These are phyloP conservation scores for Ascochyta fabae DNA, from an alignment of 2,329 filamentous ascomycete genomes.

Conservation along the genomic window DNA sequence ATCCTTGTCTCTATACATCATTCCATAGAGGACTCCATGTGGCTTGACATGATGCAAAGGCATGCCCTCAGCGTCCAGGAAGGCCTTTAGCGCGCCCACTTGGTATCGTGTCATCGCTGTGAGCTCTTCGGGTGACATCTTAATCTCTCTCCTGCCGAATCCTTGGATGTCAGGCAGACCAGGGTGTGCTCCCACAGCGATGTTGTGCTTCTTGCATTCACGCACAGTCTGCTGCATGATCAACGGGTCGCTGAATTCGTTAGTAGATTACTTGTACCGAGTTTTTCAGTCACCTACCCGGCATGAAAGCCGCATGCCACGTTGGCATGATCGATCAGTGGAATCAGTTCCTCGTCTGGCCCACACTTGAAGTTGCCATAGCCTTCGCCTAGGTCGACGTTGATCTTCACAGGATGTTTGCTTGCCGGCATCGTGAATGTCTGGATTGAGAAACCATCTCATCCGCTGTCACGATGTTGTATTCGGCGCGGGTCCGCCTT, in stretches of 20 bases:
- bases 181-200: constrained; percentile 68
- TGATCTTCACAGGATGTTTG: constrained; percentile 60
- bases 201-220: constrained; percentile 63
- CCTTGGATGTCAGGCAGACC: constrained; percentile 70
- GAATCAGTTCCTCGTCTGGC: constrained; percentile 66
- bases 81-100: constrained; percentile 66
- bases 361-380: constrained; percentile 61
- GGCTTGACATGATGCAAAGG: constrained; percentile 68
- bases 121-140: constrained; percentile 63
- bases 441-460: neutral
- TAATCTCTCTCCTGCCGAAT: constrained; percentile 69
- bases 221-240: constrained; percentile 68
- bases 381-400: constrained; percentile 61
- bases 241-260: constrained; percentile 58
- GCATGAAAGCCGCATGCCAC: constrained; percentile 67
- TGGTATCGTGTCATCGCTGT: constrained; percentile 67
- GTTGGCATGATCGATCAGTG: constrained; percentile 67
- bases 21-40: constrained; percentile 66
- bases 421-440: constrained; percentile 54
- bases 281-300: constrained; percentile 26
- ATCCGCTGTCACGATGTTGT: neutral
- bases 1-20: constrained; percentile 61
- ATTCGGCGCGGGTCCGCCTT: neutral
- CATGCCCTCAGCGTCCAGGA: constrained; percentile 63
- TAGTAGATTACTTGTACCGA: neutral